A percentile compares a stretch with the other conserved stretches of the same genome.
Conservation (phyloP, 2,329 filamentous ascomycete genomes). For the Mycocentrospora acerina region DNA sequence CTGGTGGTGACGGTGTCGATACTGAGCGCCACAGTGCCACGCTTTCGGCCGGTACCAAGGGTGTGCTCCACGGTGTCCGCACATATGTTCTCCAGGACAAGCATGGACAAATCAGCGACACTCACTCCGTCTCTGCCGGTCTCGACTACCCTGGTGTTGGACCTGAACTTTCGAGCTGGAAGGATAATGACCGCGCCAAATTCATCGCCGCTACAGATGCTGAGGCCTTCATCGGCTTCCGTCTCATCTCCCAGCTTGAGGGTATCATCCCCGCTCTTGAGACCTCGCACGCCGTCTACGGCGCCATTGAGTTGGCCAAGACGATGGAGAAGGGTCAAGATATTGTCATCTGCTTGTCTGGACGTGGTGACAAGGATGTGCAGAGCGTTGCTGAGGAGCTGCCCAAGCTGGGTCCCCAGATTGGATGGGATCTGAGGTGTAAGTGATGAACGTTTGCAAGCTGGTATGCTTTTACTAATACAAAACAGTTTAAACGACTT, state of each 20-base stretch:
- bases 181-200: constrained; percentile 80
- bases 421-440: constrained; percentile 69
- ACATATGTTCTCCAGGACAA: constrained; percentile 94
- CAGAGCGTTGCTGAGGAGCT: constrained; percentile 96
- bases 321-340: constrained; percentile 86
- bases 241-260: constrained; percentile 80
- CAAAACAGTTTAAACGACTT: constrained; percentile 22
- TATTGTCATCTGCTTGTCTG: constrained; percentile 89
- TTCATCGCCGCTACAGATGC: constrained; percentile 92
- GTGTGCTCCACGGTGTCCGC: constrained; percentile 91
- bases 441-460: constrained; percentile 13
- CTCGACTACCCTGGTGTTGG: constrained; percentile 97
- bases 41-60: constrained; percentile 80
- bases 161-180: constrained; percentile 89
- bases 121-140: constrained; percentile 93
- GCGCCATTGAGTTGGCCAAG: constrained; percentile 87
- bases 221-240: constrained; percentile 85
- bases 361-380: constrained; percentile 96
- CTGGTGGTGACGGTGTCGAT: constrained; percentile 88
- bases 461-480: constrained; percentile 17
- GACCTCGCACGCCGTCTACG: constrained; percentile 88
- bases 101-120: constrained; percentile 91
- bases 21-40: constrained; percentile 86
- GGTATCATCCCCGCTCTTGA: constrained; percentile 97
- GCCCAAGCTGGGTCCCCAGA: constrained; percentile 82